Percentiles rank a stretch among this genome's conserved stretches.
phyloP scores from a whole-genome alignment of 345 rosid genomes.

The Salix suchowensis region DNA sequence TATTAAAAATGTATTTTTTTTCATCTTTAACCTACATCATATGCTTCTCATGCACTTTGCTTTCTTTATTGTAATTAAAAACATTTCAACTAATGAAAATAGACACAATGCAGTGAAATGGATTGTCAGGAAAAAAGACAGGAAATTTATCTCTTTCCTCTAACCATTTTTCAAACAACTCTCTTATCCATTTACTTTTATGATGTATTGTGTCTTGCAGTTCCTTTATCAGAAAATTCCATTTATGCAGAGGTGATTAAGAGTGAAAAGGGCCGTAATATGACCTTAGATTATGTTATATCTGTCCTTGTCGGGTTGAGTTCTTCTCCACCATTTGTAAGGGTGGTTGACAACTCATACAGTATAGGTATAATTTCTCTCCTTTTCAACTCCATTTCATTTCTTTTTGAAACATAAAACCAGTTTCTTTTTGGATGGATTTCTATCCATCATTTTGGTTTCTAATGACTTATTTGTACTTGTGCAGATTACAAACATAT shows the following conservation, averaged over 20 bases:
- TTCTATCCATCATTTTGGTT: neutral
- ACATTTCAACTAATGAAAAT: too few species aligned
- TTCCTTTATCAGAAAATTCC: conserved; percentile 52
- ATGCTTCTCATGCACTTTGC: too few species aligned
- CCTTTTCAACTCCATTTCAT: conserved; percentile 2
- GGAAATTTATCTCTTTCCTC: neutral
- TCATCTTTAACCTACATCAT: too few species aligned
- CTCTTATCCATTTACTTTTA: neutral
- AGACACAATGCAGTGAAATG: too few species aligned
- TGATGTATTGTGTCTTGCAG: conserved; percentile 38
- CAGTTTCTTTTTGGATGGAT: neutral
- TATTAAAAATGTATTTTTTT: neutral
- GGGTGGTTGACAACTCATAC: conserved; percentile 41
- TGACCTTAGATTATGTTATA: conserved; percentile 69
- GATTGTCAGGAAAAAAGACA: neutral
- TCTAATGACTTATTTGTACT: conserved; percentile 5
- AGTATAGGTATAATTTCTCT: conserved; percentile 43
- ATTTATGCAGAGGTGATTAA: conserved; percentile 82
- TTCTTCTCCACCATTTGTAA: conserved; percentile 45
- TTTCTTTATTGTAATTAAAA: too few species aligned
- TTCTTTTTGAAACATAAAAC: neutral
- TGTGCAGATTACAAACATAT: conserved; percentile 62
- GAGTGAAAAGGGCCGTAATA: conserved; percentile 62
- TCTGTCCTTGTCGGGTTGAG: conserved; percentile 53
- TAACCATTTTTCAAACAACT: neutral